phyloP scores from a whole-genome alignment of 2,329 filamentous ascomycete genomes.

The Lasiodiplodia citricola region DNA sequence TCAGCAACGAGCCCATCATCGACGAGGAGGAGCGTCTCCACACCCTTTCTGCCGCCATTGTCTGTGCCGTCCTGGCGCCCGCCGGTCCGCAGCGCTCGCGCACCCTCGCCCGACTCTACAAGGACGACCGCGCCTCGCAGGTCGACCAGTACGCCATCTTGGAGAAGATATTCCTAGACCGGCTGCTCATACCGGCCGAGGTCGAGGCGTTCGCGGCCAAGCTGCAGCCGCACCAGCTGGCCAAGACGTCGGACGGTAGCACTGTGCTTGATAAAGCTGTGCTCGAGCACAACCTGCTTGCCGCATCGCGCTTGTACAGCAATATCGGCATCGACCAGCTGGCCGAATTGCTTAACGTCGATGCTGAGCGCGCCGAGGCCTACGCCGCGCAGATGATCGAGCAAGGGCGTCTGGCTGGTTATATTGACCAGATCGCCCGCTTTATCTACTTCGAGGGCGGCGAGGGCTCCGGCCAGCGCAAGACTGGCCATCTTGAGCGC shows the following conservation, averaged over 20 bases:
- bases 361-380: slow-evolving; percentile 81
- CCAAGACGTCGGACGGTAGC: slow-evolving; percentile 84
- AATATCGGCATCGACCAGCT: slow-evolving; percentile 68
- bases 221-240: slow-evolving; percentile 86
- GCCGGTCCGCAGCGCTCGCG: slow-evolving; percentile 85
- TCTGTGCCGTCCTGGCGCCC: slow-evolving; percentile 89
- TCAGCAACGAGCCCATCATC: slow-evolving; percentile 78
- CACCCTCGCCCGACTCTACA: slow-evolving; percentile 83
- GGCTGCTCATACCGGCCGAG: slow-evolving; percentile 79
- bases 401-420: slow-evolving; percentile 83
- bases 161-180: slow-evolving; percentile 97
- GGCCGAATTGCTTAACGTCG: slow-evolving; percentile 76
- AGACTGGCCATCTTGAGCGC: slow-evolving; percentile 66
- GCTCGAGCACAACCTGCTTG: slow-evolving; percentile 93
- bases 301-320: slow-evolving; percentile 67
- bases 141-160: slow-evolving; percentile 85
- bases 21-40: slow-evolving; percentile 85
- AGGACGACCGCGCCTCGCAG: slow-evolving; percentile 81
- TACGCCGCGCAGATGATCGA: slow-evolving; percentile 96
- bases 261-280: slow-evolving; percentile 94
- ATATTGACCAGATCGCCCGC: slow-evolving; percentile 92
- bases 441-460: slow-evolving; percentile 85
- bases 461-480: slow-evolving; percentile 71
- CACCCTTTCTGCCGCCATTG: slow-evolving; percentile 84
- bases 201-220: slow-evolving; percentile 83